Evolutionary conservation across 306 rosid species (phyloP).

Genomic region (Medicago arabica): DNA sequence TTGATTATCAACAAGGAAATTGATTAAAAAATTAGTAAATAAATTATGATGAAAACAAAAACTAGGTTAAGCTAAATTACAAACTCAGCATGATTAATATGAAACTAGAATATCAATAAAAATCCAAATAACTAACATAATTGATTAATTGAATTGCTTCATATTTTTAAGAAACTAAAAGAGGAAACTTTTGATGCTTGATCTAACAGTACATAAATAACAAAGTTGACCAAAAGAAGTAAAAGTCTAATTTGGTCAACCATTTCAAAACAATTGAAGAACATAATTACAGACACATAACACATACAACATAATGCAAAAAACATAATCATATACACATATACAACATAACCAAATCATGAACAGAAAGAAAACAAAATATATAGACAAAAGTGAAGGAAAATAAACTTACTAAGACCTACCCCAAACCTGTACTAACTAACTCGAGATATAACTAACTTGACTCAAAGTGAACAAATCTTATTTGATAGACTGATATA

Average conservation of each 20-base stretch:
- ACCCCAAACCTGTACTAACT: no score
- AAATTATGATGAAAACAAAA: no score
- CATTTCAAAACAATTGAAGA: slow-evolving; percentile 35
- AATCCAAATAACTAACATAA: no score
- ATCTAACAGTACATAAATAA: slow-evolving; percentile 12
- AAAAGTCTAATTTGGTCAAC: slow-evolving; percentile 47
- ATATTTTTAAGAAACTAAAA: slow-evolving; percentile 21
- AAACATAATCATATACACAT: not conserved
- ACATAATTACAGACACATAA: not conserved
- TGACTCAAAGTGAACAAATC: no score
- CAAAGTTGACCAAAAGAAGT: slow-evolving; percentile 37
- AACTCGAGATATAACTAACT: no score
- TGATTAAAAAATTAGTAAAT: no score
- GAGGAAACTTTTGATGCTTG: slow-evolving; percentile 6
- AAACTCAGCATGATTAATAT: slow-evolving; percentile 2
- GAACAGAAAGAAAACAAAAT: not conserved
- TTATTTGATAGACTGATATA: no score
- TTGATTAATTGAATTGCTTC: slow-evolving; percentile 29
- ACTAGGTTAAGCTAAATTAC: no score
- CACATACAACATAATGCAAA: slow-evolving; percentile 43
- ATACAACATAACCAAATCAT: slow-evolving; percentile 25
- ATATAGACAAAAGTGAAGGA: no score
- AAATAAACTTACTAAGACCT: no score
- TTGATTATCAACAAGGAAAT: not conserved
- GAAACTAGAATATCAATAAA: slow-evolving; percentile 3